Conservation (phyloP, 2,329 filamentous ascomycete species). For the Penicillium hordei region DNA sequence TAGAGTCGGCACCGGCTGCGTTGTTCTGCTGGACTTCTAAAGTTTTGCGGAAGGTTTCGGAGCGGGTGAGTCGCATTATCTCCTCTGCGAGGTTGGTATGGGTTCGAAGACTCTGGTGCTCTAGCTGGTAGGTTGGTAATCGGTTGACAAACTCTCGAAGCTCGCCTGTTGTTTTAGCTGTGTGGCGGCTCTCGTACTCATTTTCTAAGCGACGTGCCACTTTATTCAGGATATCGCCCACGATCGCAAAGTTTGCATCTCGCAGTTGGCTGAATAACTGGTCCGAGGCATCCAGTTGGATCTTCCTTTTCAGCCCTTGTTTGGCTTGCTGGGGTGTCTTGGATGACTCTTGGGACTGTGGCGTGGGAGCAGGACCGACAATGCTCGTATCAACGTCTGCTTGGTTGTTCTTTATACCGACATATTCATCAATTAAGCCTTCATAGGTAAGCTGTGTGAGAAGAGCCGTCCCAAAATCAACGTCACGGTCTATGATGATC, state of each 20-base stretch:
- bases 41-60: conserved; percentile 82
- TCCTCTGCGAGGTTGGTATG: conserved; percentile 93
- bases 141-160: conserved; percentile 94
- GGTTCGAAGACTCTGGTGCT: conserved; percentile 87
- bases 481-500: conserved; percentile 92
- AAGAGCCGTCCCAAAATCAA: conserved; percentile 87
- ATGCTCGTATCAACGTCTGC: conserved; percentile 89
- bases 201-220: conserved; percentile 81
- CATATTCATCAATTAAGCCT: conserved; percentile 89
- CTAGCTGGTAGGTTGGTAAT: conserved; percentile 85
- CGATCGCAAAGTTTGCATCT: conserved; percentile 92
- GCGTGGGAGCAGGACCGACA: conserved; percentile 65
- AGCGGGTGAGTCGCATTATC: conserved; percentile 87
- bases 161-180: conserved; percentile 83
- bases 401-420: conserved; percentile 88
- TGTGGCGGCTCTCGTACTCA: conserved; percentile 86
- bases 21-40: conserved; percentile 96
- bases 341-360: conserved; percentile 57
- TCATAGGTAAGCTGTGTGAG: conserved; percentile 97
- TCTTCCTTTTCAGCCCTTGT: conserved; percentile 76
- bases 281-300: conserved; percentile 85
- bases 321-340: conserved; percentile 50
- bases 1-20: conserved; percentile 84
- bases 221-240: conserved; percentile 84
- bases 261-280: conserved; percentile 83